phyloP scores from a whole-genome alignment of 345 rosid genomes.

The Euphorbia tirucalli region DNA sequence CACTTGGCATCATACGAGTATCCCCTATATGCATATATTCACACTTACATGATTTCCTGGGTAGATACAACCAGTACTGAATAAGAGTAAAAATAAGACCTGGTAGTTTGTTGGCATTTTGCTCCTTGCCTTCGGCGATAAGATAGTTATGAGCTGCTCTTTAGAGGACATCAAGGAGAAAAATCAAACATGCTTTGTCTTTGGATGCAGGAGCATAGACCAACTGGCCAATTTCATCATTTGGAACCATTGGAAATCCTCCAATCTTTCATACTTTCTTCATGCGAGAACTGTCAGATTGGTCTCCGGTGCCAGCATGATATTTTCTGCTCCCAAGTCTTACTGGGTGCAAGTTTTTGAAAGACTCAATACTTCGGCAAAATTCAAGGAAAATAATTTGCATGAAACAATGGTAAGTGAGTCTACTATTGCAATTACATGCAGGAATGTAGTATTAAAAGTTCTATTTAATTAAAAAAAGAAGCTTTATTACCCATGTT shows the following conservation, averaged over 20 bases:
- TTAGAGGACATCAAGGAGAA: conserved; percentile 9
- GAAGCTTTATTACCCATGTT: neutral
- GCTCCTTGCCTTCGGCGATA: neutral
- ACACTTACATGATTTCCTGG: neutral
- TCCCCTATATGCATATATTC: neutral
- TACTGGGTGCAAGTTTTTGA: conserved; percentile 63
- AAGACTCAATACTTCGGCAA: conserved; percentile 34
- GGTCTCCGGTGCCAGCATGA: conserved; percentile 72
- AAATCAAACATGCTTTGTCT: conserved; percentile 14
- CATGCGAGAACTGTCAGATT: conserved; percentile 61
- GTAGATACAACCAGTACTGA: neutral
- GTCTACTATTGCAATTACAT: conserved; percentile 13
- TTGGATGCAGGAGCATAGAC: conserved; percentile 36
- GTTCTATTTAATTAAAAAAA: conserved; percentile 4
- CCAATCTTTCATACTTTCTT: conserved; percentile 55
- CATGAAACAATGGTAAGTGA: conserved; percentile 53
- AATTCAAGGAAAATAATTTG: conserved; percentile 33
- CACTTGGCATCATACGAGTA: neutral
- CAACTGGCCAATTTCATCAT: conserved; percentile 40
- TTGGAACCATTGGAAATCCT: conserved; percentile 64
- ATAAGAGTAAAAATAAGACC: neutral
- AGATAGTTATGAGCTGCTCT: conserved; percentile 5
- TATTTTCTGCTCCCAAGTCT: conserved; percentile 58
- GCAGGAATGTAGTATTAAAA: neutral
- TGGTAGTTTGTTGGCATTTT: neutral